Base-by-base conservation (phyloP, 805 yeast genomes). In the Wickerhamomyces chambardii region DNA sequence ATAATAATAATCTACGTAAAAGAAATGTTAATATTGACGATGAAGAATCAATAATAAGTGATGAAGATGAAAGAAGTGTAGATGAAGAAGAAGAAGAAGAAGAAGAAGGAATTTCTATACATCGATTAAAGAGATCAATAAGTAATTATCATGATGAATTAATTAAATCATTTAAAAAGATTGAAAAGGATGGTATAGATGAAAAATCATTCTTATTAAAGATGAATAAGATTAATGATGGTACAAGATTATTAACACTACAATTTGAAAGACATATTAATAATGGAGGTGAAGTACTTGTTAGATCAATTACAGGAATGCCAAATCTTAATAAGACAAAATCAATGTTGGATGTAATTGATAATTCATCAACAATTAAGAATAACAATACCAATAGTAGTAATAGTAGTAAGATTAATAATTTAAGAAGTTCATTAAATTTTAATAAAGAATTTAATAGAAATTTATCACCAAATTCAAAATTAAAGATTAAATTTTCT, bases 281-380 rank as follows among this genome's bases (percentile, higher is more conserved):
- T 24, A 40, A 41, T 17, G 66, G 63, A 15, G 59, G 63, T 14
- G 66, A 65, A 0, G 57, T 56, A 28, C 41, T 66, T 15, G 66
- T 68, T 21, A 51, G 71, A 24, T 52, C 64, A 0, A 43, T 66
- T 17, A 66, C 73, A 1, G 71, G 68, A 8, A 18, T 46, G 58
- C 53, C 55, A 3, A 34, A 37, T 15, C 21, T 50, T 4, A 38
- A 36, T 21, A 47, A 43, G 27, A 36, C 36, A 3, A 48, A 43
- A 33, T 51, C 56, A 8, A 45, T 51, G 52, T 36, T 51, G 34
- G 55, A 50, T 36, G 51, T 42, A 5, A 33, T 45, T 25, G 47
- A 41, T 24, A 9, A 18, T 15, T 28, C 15, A 9, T 7, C 11
- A 24, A 11, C 12, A n/a, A 26, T 36, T 14, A 15, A 15, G 8